A percentile compares a stretch with the other conserved stretches of the same genome.
These are phyloP conservation scores for Glycine soja DNA, from an alignment of 306 rosid species.

Conservation along the genomic window DNA sequence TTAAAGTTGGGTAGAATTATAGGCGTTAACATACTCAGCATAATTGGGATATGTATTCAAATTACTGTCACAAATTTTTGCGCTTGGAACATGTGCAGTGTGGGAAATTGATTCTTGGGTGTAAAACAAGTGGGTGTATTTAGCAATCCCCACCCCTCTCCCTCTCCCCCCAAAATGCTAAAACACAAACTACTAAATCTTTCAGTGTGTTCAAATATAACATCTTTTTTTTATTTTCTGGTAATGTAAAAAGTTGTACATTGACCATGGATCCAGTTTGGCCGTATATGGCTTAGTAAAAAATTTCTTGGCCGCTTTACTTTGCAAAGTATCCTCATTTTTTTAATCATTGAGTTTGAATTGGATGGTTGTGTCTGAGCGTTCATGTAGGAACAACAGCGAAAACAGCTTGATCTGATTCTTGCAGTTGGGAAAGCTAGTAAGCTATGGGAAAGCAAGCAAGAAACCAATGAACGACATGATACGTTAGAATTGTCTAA, in stretches of 20 bases:
- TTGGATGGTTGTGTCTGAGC: constrained; percentile 33
- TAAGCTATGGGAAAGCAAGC: constrained; percentile 71
- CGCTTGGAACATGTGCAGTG: neutral
- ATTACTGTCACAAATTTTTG: neutral
- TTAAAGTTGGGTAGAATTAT: neutral
- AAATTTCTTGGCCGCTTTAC: constrained; percentile 14
- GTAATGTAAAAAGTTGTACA: neutral
- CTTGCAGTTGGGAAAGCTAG: constrained; percentile 73
- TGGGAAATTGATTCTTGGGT: neutral
- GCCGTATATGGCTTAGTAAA: neutral
- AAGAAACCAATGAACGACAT: constrained; percentile 47
- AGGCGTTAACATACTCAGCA: no score
- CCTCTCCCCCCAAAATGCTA: no score
- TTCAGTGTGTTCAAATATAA: constrained; percentile 1
- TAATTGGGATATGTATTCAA: neutral
- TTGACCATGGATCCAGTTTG: constrained; percentile 12
- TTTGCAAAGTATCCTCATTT: constrained; percentile 10
- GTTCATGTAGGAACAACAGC: constrained; percentile 81
- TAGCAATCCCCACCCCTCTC: neutral
- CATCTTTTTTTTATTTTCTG: neutral
- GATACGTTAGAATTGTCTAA: constrained; percentile 45
- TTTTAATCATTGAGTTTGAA: constrained; percentile 9
- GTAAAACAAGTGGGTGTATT: neutral
- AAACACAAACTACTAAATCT: neutral
- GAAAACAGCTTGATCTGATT: constrained; percentile 85